These are phyloP conservation scores for Vitis cinerea DNA, from an alignment of 164 flowering plant genomes.

Conservation along the genomic window DNA sequence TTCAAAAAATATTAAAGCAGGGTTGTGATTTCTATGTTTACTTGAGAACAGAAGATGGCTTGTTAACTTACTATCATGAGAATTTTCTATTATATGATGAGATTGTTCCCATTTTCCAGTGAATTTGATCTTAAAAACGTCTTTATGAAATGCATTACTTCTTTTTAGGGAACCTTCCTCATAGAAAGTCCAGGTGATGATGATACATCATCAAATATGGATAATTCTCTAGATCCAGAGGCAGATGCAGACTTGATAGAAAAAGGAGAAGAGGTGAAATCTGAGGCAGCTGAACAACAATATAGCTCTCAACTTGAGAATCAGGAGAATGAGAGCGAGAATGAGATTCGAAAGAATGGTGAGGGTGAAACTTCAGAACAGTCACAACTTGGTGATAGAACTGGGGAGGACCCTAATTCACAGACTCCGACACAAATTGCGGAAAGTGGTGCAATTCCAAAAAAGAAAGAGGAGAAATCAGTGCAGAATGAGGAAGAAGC, in stretches of 20 bases:
- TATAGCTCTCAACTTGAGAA: constrained; percentile 24
- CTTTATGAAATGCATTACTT: not conserved
- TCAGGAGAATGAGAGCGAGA: constrained; percentile 34
- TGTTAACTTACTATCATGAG: too few species aligned
- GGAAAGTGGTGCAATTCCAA: constrained; percentile 21
- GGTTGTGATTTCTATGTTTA: too few species aligned
- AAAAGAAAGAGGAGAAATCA: constrained; percentile 18
- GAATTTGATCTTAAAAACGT: not conserved
- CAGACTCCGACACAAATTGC: constrained; percentile 23
- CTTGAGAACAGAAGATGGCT: too few species aligned
- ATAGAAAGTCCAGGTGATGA: constrained; percentile 55
- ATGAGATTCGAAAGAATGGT: constrained; percentile 26
- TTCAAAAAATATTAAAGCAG: too few species aligned
- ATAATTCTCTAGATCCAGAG: constrained; percentile 46
- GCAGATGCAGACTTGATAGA: constrained; percentile 55
- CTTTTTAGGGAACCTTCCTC: constrained; percentile 47
- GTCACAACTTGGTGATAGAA: constrained; percentile 27
- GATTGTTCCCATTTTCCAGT: too few species aligned
- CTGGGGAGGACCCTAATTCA: constrained; percentile 30
- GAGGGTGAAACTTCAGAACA: constrained; percentile 32
- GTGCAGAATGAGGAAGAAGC: constrained; percentile 34
- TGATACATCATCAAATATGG: constrained; percentile 63
- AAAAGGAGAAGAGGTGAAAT: constrained; percentile 35
- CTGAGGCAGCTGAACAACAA: constrained; percentile 25
- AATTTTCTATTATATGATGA: too few species aligned